Evolutionary conservation across 2,329 filamentous ascomycete species (phyloP), one percentile per base, ranked within the genome.

Genomic region (Sclerotinia spermophila): DNA sequence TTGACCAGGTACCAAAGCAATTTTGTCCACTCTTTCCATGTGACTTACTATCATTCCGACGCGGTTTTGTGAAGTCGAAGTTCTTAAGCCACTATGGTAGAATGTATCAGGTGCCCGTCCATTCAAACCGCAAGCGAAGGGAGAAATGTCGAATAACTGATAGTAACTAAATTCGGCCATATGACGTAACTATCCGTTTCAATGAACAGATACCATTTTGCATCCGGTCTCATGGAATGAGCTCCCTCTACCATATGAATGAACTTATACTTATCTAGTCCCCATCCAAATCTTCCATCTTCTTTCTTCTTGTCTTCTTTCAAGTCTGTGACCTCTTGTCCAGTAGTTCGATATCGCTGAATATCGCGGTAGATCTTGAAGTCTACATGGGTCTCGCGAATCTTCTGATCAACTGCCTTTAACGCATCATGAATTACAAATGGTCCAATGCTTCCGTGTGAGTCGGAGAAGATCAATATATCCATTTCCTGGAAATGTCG

Each of bases 251-350:
- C 83, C 76, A 88, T 87, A 77, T 87, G 86, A 55, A 87, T 80
- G 77, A 87, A 88, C 79, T 89, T 89, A 80, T 87, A 89, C 79
- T 87, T 88, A 80, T 89, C 86, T 55, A 89, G 78, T 17, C 80
- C 81, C 86, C 86, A 88, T 17, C 81, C 82, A 33, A 82, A 79
- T n/a, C 75, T 59, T 2, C 42, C 55, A 60, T 74, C 69, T 1
- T 68, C 72, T n/a, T 72, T 68, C 2, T 27, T 58, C 17, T 48
- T 61, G 4, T 73, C 71, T 40, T 75, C 72, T 40, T 72, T 61
- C 11, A 76, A 80, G 77, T 78, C 80, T 71, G 81, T 81, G 72
- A 84, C 83, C 58, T 84, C 81, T 74, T 83, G 82, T 51, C 84
- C 82, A 4, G 72, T 73, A 19, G 83, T 80, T 53, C 83, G 82